Base-by-base conservation (phyloP, 805 yeast species). In the Monosporozyma siamensis region DNA sequence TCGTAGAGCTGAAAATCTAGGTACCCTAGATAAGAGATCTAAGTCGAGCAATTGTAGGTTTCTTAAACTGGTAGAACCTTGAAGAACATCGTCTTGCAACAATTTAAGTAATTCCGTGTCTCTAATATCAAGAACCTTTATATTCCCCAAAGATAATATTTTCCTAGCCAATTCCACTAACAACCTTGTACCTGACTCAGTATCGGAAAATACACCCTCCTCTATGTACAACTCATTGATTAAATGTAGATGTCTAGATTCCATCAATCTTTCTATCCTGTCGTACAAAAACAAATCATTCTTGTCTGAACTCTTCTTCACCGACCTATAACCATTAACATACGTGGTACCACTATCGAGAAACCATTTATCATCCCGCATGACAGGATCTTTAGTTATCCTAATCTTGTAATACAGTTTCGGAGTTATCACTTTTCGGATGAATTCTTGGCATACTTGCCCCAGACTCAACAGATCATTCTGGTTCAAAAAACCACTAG, bases 261-360 rank as follows among this genome's bases (percentile, higher is more conserved):
- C 65, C 10, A 65, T 38, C 32, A 78, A 54, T 3, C 69, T 58
- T 30, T 63, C 64, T 38, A 77, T 61, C 46, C 72, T 65, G 18
- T 66, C 55, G 22, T 58, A 49, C 9, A 65, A 54, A 15, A 70
- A 54, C 36, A 66, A 49, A 24, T 61, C 66, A 40, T 70, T 67
- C 37, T 66, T 65, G 30, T 64, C 63, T 0, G 42, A 45, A 9
- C 61, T 58, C 34, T 67, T 66, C 10, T 59, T 50, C 3, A 65
- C 52, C 3, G 66, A 60, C 6, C 56, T 48, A 20, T 61, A 48
- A 0, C 70, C 69, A 14, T 72, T 64, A 3, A 75, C 42, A 38
- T 65, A 61, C 0, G 77, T 69, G 38, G 47, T 61, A 3, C 51
- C 50, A 1, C 66, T 50, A 15, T 67, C 72, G 4, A 63, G 37